Evolutionary conservation across 345 rosid species (phyloP).

Genomic region (Moricandia moricandioides): DNA sequence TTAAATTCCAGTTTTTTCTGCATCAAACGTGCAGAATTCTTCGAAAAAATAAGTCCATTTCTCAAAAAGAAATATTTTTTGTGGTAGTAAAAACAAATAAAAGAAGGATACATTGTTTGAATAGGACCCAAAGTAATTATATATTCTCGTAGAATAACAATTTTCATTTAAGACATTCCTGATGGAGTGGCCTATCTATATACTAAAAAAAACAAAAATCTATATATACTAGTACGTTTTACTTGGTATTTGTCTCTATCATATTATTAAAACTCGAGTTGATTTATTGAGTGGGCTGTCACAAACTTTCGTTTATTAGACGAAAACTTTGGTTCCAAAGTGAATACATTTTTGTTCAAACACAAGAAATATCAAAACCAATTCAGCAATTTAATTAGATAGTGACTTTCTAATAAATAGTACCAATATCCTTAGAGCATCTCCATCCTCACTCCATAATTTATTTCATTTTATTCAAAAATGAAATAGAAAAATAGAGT

Average conservation of each 20-base stretch:
- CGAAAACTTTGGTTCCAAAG: not conserved
- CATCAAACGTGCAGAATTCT: not conserved
- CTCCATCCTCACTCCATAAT: too few relatives aligned
- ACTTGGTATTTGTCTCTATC: constrained; percentile 33
- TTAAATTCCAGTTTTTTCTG: not conserved
- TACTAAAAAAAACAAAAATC: too few relatives aligned
- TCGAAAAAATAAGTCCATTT: not conserved
- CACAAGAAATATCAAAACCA: not conserved
- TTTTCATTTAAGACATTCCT: constrained; percentile 1
- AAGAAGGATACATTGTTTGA: not conserved
- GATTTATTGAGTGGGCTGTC: constrained; percentile 2
- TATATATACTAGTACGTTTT: not conserved
- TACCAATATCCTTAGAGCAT: too few relatives aligned
- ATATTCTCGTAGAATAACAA: not conserved
- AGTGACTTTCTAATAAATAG: too few relatives aligned
- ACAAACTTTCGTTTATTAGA: not conserved
- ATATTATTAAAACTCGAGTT: not conserved
- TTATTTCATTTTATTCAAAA: too few relatives aligned
- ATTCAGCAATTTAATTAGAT: not conserved
- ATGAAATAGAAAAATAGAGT: too few relatives aligned
- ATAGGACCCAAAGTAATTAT: not conserved
- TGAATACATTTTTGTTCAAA: not conserved
- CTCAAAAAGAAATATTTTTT: not conserved
- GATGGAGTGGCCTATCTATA: not conserved
- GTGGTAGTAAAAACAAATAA: too few relatives aligned